A percentile compares a stretch with the other conserved stretches of the same genome.
phyloP scores from a whole-genome alignment of 2,329 filamentous ascomycete species.

The Xylaria hypoxylon region DNA sequence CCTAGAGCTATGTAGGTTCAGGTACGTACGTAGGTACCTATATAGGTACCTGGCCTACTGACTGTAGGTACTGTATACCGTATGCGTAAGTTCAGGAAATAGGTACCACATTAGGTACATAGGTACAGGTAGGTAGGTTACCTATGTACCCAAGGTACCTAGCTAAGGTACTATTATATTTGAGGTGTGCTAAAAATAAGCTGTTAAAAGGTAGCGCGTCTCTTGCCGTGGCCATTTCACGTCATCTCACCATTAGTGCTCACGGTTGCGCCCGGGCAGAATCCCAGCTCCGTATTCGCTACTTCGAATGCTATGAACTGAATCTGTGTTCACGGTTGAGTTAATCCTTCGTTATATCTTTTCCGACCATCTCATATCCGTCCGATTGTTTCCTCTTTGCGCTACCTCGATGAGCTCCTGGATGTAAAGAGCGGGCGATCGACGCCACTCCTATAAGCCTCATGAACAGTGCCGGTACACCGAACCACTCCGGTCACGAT shows the following conservation, averaged over 20 bases:
- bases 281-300: not conserved
- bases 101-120: too few species aligned
- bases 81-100: too few species aligned
- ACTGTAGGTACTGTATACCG: too few species aligned
- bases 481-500: constrained; percentile 48
- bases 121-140: too few species aligned
- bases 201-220: not conserved
- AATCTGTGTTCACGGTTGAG: constrained; percentile 4
- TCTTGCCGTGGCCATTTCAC: constrained; percentile 18
- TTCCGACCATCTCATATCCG: not conserved
- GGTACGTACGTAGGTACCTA: too few species aligned
- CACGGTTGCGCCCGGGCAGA: not conserved
- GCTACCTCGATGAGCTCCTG: constrained; percentile 38
- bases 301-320: not conserved
- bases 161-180: not conserved
- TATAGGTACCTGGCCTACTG: too few species aligned
- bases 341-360: not conserved
- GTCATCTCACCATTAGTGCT: constrained; percentile 12
- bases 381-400: not conserved
- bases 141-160: too few species aligned
- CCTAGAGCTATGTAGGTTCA: too few species aligned
- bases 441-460: constrained; percentile 38
- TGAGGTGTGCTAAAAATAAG: constrained; percentile 6
- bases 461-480: constrained; percentile 47
- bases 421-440: constrained; percentile 29